phyloP scores from a whole-genome alignment of 2,329 filamentous ascomycete genomes.

The Colletotrichum tofieldiae region DNA sequence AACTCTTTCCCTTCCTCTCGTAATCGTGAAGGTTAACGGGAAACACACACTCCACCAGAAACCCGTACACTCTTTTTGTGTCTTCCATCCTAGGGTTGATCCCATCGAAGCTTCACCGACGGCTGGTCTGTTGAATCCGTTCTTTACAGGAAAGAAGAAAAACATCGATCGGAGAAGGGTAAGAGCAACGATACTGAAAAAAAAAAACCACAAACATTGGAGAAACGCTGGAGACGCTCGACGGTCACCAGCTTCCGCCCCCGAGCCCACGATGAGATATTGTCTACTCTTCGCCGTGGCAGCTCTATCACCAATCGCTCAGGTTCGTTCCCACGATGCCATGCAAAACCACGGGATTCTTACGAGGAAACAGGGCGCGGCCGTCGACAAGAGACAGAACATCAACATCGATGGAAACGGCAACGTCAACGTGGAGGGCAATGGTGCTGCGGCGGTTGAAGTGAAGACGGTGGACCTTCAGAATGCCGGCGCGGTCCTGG shows the following conservation, averaged over 20 bases:
- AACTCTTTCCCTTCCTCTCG: conserved; percentile 20
- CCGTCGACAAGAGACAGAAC: conserved; percentile 34
- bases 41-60: conserved; percentile 16
- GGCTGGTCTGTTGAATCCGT: conserved; percentile 49
- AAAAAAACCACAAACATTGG: neutral
- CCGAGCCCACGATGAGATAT: conserved; percentile 45
- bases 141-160: conserved; percentile 23
- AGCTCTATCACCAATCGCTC: conserved; percentile 41
- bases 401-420: conserved; percentile 36
- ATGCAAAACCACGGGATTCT: conserved; percentile 4
- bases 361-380: conserved; percentile 38
- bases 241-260: conserved; percentile 36
- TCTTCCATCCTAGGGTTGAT: conserved; percentile 47
- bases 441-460: conserved; percentile 14
- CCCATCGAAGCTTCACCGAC: conserved; percentile 46
- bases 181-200: neutral
- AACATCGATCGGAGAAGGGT: neutral
- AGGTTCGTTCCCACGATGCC: conserved; percentile 38
- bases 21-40: conserved; percentile 31
- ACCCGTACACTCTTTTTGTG: conserved; percentile 24
- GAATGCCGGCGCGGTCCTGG: conserved; percentile 11
- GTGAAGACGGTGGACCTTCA: conserved; percentile 35
- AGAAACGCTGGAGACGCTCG: conserved; percentile 40
- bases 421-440: conserved; percentile 24
- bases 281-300: conserved; percentile 43